A percentile compares a stretch with the other conserved stretches of the same genome.
phyloP scores from a whole-genome alignment of 2,329 filamentous ascomycete genomes.

The Exutisphaerella laricina region DNA sequence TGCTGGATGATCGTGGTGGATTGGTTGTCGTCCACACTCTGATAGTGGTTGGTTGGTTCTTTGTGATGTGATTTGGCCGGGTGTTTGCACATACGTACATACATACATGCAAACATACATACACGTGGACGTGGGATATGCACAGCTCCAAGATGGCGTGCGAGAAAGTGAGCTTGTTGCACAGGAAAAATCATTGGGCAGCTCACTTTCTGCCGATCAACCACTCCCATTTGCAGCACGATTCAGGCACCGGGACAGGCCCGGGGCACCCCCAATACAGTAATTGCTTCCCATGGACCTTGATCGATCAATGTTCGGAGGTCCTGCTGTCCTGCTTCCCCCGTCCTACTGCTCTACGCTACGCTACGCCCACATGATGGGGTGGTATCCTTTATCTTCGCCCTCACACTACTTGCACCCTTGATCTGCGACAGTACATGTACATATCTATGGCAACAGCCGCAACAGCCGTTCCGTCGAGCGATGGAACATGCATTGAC shows the following conservation, averaged over 20 bases:
- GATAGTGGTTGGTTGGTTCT: not conserved
- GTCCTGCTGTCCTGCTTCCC: no score
- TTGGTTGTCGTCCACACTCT: not conserved
- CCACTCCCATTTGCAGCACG: no score
- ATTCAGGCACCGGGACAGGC: no score
- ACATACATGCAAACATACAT: no score
- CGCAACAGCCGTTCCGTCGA: not conserved
- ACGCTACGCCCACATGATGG: not conserved
- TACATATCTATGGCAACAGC: not conserved
- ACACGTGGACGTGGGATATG: not conserved
- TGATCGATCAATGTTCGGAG: not conserved
- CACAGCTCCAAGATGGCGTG: not conserved
- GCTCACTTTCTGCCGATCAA: not conserved
- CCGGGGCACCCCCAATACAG: no score
- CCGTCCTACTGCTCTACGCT: no score
- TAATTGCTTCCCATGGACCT: no score
- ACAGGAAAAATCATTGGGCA: not conserved
- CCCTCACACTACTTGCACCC: not conserved
- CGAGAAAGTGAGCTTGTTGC: not conserved
- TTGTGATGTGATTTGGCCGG: constrained; percentile 2
- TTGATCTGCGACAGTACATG: not conserved
- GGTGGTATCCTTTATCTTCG: not conserved
- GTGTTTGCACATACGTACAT: no score
- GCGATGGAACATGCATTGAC: not conserved
- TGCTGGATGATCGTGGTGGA: not conserved